Evolutionary conservation across 495 filamentous ascomycete species (phyloP).

Genomic region (Annulohypoxylon nitens): DNA sequence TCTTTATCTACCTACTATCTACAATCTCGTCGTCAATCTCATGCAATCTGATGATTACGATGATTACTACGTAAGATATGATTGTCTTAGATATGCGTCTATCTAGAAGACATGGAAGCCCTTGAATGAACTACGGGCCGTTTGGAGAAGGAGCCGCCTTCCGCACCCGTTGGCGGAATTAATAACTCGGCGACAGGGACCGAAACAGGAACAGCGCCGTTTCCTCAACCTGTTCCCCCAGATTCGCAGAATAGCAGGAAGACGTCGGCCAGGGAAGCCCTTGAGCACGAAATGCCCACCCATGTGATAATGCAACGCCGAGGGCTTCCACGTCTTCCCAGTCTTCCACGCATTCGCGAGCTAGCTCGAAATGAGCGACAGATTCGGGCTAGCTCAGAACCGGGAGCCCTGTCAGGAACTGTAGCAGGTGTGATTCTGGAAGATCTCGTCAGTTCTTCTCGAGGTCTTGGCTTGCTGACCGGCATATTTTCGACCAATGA

Average conservation of each 20-base stretch:
- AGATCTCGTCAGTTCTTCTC: slow-evolving; percentile 44
- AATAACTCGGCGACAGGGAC: slow-evolving; percentile 43
- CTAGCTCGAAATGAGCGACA: slow-evolving; percentile 32
- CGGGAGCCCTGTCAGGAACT: slow-evolving; percentile 35
- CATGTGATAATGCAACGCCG: slow-evolving; percentile 39
- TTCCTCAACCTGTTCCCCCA: slow-evolving; percentile 39
- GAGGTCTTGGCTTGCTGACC: slow-evolving; percentile 42
- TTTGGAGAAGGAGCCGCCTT: slow-evolving; percentile 44
- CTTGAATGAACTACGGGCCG: slow-evolving; percentile 35
- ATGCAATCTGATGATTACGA: background rate
- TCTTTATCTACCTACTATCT: background rate
- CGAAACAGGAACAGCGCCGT: slow-evolving; percentile 39
- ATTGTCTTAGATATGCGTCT: slow-evolving; percentile 14
- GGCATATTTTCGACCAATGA: slow-evolving; percentile 47
- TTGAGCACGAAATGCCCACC: slow-evolving; percentile 21
- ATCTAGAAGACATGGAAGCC: slow-evolving; percentile 30
- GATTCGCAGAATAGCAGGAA: slow-evolving; percentile 43
- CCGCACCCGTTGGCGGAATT: slow-evolving; percentile 43
- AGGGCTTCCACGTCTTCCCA: slow-evolving; percentile 19
- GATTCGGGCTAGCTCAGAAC: slow-evolving; percentile 38
- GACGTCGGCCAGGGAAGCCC: slow-evolving; percentile 24
- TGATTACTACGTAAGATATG: slow-evolving; percentile 14
- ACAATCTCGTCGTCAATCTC: background rate
- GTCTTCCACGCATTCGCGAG: slow-evolving; percentile 1
- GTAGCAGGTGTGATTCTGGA: slow-evolving; percentile 48